These are phyloP conservation scores for Candida sp. DNA, from an alignment of 1,139 yeast species.

Conservation along the genomic window DNA sequence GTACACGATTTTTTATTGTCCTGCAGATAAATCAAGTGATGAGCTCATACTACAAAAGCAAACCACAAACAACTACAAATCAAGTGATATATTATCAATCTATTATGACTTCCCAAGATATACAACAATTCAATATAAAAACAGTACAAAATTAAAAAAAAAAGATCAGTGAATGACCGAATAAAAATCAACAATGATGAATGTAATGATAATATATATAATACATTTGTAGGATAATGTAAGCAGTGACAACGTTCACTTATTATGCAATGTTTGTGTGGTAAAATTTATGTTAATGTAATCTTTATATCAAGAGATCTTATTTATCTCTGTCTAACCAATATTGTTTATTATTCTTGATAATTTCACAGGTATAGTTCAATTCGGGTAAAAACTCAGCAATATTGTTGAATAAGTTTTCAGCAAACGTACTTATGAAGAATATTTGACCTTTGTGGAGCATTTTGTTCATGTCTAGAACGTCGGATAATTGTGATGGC, in stretches of 20 bases:
- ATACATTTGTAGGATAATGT: neutral
- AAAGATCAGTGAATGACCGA: neutral
- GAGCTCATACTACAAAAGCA: neutral
- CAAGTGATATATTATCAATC: neutral
- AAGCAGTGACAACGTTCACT: neutral
- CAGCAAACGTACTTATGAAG: slow-evolving; percentile 81
- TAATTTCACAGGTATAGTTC: slow-evolving; percentile 47
- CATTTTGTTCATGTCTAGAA: slow-evolving; percentile 42
- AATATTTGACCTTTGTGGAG: slow-evolving; percentile 79
- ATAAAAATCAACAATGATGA: neutral
- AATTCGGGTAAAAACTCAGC: slow-evolving; percentile 56
- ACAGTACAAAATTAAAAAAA: neutral
- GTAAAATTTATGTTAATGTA: no score
- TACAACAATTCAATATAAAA: neutral
- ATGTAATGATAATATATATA: neutral
- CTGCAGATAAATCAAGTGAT: neutral
- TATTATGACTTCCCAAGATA: neutral
- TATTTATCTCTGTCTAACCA: slow-evolving; percentile 25
- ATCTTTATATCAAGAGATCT: neutral
- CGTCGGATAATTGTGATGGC: slow-evolving; percentile 30
- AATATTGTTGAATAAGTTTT: slow-evolving; percentile 65
- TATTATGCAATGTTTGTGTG: neutral
- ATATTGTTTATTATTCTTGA: slow-evolving; percentile 39
- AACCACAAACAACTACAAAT: neutral
- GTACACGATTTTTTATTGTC: neutral